Base-by-base conservation (phyloP, 1,139 yeast genomes). In the Zygosaccharomyces sapae region DNA sequence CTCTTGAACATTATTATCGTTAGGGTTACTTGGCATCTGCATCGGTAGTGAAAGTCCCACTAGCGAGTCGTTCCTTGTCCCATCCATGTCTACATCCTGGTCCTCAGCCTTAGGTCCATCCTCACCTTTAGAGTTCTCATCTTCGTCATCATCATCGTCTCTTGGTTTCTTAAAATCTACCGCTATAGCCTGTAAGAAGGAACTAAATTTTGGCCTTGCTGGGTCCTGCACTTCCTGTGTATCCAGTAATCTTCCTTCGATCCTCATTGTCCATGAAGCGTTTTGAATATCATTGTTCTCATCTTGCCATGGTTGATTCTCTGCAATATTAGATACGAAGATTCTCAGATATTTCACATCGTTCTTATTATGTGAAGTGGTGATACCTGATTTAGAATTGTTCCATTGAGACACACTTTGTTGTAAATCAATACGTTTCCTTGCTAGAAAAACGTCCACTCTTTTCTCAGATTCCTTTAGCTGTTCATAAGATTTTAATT, bases 301-400 rank as follows among this genome's bases (percentile, higher is more conserved):
- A 44, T 72, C 72, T 63, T 90, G 97, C 98, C 98, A 92, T 40
- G 94, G 88, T 69, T 92, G 97, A 65, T 87, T 86, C 53, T 82
- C 86, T 38, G 85, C 74, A 2, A 88, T 83, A 64, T 87, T 89
- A 59, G 92, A 88, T 29, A 94, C 73, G 63, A 84, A 92, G 22
- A 92, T 78, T 50, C 98, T 78, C 60, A 92, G 73, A 3, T 83
- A 78, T 52, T 79, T 72, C 62, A 77, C 72, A 58, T 74, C 70
- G 55, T 76, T 71, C 52, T 69, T 66, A 18, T 50, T 49, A 25
- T 49, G 66, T 66, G 55, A 47, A 2, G 55, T 51, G 3, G 42
- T 41, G 13, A 45, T 48, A 6, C 49, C 33, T n/a, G 50, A 54
- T 67, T 68, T 50, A 65, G 69, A 45, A 70, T 54, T 59, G 33